Evolutionary conservation across 257 asterid species (phyloP), one percentile per base, ranked within the genome.

Genomic region (Solanum ossicruentum): DNA sequence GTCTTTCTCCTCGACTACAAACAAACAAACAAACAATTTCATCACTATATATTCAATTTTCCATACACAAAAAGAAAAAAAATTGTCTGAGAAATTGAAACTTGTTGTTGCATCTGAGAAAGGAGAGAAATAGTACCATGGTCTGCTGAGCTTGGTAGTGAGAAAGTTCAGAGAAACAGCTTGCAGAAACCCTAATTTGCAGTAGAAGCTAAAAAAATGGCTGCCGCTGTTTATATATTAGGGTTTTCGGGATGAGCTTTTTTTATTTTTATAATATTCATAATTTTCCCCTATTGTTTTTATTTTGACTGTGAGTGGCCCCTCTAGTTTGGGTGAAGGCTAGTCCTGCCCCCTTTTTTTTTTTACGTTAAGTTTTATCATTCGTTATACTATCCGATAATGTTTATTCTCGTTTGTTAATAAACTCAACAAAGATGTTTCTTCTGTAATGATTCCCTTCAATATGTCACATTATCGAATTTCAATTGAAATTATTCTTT

Each of bases 1-100:
- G 88, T 86, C 91, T 72, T 94, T 86, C 99, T 91, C 90, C 85
- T 94, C 86, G 98, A 95, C 99, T 95, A 66, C 70, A 85, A 1
- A 39, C 28, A 83, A 69, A 71, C 70, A 85, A 1, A 39, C 18
- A 83, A 52, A 52, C 41, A 51, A 23, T 23, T 10, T 61, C 70
- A 60, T 21, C 8, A 60, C 21, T 36, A 61, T 21, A 61, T 61
- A 65, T 23, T 23, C 47, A 71, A 21, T 36, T 36, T 36, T 36
- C 41, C 41, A 36, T 36, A 36, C 41, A 36, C 41, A 36, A 36
- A 36, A 36, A 3, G 41, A 36, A 36, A 36, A 36, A 36, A 36
- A 36, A 36, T 36, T 36, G 41, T 36, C 41, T 1, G 41, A 36
- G 41, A 36, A 49, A 49, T 49, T 11, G 54, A 49, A 49, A 49